Evolutionary conservation across 352 stramenopile species (phyloP).

Genomic region (Phytophthora ramorum): DNA sequence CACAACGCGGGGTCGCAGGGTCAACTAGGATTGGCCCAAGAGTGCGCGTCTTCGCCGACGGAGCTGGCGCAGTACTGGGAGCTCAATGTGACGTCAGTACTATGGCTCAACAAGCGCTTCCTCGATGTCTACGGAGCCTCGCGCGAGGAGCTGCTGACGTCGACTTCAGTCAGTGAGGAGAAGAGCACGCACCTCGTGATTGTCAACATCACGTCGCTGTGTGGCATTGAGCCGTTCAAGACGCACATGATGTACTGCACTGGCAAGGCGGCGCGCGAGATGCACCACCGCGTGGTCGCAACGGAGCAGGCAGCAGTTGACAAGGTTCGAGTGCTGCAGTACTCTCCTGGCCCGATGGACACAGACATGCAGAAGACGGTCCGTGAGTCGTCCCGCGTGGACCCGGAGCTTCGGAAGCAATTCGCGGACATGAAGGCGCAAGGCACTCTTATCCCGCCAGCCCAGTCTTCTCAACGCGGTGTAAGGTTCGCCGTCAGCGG

Average conservation of each 20-base stretch:
- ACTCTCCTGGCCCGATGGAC: slow-evolving; percentile 89
- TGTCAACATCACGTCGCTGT: slow-evolving; percentile 88
- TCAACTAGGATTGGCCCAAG: slow-evolving; percentile 61
- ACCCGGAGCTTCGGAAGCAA: slow-evolving; percentile 45
- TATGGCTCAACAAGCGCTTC: slow-evolving; percentile 87
- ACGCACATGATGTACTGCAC: slow-evolving; percentile 86
- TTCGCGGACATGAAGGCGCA: slow-evolving; percentile 65
- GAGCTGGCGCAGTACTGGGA: slow-evolving; percentile 69
- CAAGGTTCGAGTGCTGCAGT: slow-evolving; percentile 76
- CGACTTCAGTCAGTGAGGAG: neutral
- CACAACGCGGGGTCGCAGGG: slow-evolving; percentile 89
- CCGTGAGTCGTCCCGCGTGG: slow-evolving; percentile 54
- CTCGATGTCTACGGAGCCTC: slow-evolving; percentile 64
- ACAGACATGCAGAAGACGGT: slow-evolving; percentile 86
- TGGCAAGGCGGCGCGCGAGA: slow-evolving; percentile 88
- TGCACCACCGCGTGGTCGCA: slow-evolving; percentile 81
- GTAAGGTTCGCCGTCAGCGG: slow-evolving; percentile 60
- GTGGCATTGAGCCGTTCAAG: slow-evolving; percentile 79
- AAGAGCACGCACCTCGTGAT: slow-evolving; percentile 29
- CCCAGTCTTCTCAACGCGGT: slow-evolving; percentile 64
- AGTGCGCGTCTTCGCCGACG: slow-evolving; percentile 47
- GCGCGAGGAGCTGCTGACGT: slow-evolving; percentile 39
- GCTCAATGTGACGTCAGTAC: slow-evolving; percentile 87
- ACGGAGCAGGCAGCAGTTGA: slow-evolving; percentile 51
- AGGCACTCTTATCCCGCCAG: slow-evolving; percentile 58